These are phyloP conservation scores for Lipomyces sp. DNA, from an alignment of 805 yeast species.

Conservation along the genomic window DNA sequence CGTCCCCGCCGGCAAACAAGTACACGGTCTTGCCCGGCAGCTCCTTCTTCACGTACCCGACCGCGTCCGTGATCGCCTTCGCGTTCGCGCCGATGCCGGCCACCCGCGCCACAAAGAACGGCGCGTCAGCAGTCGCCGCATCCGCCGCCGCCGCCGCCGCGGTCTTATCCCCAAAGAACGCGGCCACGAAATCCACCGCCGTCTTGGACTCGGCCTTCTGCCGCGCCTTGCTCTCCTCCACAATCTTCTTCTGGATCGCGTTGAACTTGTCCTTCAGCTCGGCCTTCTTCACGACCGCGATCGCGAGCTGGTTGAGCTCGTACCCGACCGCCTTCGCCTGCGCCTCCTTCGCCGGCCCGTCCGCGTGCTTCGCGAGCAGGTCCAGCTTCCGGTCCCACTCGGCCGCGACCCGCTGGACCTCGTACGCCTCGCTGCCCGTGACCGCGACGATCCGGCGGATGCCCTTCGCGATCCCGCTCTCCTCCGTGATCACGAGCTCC, in stretches of 20 bases:
- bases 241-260: slow-evolving; percentile 77
- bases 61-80: slow-evolving; percentile 91
- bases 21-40: slow-evolving; percentile 72
- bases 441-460: slow-evolving; percentile 97
- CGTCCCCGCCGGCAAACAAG: slow-evolving; percentile 62
- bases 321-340: slow-evolving; percentile 81
- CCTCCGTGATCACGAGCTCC: slow-evolving; percentile 85
- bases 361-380: slow-evolving; percentile 59
- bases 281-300: slow-evolving; percentile 78
- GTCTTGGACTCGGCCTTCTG: slow-evolving; percentile 86
- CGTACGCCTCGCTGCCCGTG: slow-evolving; percentile 85
- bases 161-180: slow-evolving; percentile 53
- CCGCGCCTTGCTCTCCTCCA: slow-evolving; percentile 81
- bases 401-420: slow-evolving; percentile 78
- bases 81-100: slow-evolving; percentile 73
- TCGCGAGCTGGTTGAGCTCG: slow-evolving; percentile 71
- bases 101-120: slow-evolving; percentile 64
- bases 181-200: slow-evolving; percentile 71
- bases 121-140: slow-evolving; percentile 44
- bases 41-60: slow-evolving; percentile 75
- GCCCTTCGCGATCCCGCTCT: slow-evolving; percentile 97
- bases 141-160: not conserved
- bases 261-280: slow-evolving; percentile 69
- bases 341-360: slow-evolving; percentile 76
- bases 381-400: slow-evolving; percentile 64